Evolutionary conservation across 2,329 filamentous ascomycete species (phyloP).

Genomic region (Paecilomyces fulvus): DNA sequence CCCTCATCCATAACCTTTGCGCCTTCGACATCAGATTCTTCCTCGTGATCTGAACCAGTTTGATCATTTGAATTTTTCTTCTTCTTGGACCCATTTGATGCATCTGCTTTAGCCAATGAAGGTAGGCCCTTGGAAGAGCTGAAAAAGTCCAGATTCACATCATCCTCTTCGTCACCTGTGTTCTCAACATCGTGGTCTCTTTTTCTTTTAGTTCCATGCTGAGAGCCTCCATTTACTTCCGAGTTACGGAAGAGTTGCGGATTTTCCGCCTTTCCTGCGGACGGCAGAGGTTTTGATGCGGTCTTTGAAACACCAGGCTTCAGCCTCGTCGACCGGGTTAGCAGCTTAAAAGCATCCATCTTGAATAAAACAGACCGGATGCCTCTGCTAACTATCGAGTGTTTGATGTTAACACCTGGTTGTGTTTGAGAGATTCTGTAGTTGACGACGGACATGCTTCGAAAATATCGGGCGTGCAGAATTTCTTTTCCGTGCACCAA

Average conservation of each 20-base stretch:
- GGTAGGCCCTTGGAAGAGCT: constrained; percentile 18
- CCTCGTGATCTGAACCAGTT: constrained; percentile 12
- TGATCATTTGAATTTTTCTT: constrained; percentile 3
- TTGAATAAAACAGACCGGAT: constrained; percentile 5
- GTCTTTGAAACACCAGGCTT: constrained; percentile 22
- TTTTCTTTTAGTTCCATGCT: constrained; percentile 29
- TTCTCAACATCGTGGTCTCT: constrained; percentile 18
- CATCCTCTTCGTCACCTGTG: constrained; percentile 13
- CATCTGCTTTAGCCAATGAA: constrained; percentile 10
- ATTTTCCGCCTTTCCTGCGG: constrained; percentile 30
- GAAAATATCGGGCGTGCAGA: constrained; percentile 9
- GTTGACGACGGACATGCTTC: not conserved
- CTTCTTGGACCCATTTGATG: constrained; percentile 2
- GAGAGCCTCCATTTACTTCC: constrained; percentile 15
- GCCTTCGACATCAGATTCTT: constrained; percentile 11
- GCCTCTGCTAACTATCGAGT: not conserved
- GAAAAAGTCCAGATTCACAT: constrained; percentile 29
- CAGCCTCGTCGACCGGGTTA: constrained; percentile 37
- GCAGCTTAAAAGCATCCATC: constrained; percentile 40
- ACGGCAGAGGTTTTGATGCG: constrained; percentile 26
- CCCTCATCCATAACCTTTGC: constrained; percentile 50
- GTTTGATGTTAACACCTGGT: constrained; percentile 5
- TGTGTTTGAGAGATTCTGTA: constrained; percentile 5
- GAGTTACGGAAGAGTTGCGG: constrained; percentile 29
- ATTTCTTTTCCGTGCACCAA: constrained; percentile 21